Evolutionary conservation across 495 filamentous ascomycete genomes (phyloP), one percentile per base, ranked within the genome.

Genomic region (Talaromyces wortmannii): DNA sequence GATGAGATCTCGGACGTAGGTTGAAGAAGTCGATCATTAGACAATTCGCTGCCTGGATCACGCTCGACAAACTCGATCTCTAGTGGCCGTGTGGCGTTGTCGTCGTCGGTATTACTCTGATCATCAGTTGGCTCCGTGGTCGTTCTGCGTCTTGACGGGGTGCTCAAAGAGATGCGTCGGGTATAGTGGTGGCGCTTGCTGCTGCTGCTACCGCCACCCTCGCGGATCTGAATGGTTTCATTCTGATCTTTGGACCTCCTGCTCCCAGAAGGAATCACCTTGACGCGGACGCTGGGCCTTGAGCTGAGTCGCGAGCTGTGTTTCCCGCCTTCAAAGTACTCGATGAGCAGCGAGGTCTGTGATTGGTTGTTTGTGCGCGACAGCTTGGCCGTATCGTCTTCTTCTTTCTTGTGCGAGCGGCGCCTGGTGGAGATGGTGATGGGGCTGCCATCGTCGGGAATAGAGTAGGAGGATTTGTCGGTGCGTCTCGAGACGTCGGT

Each of bases 321-420:
- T 68, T 94, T 96, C 50, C 89, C 87, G 60, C 84, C 90, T 71
- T 96, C 92, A 65, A 97, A 99, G 69, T 97, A 97, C 71, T 99
- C 94, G 65, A 99, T 99, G 65, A 99, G 77, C 50, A 99, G 80
- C 49, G 90, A 95, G 43, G 94, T 96, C 68, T 95, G 91, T 48
- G 89, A 94, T 53, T 83, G 78, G 40, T 80, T 74, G 18, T 76
- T 66, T 53, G 78, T 70, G 55, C 62, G 71, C 59, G 78, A 73
- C 60, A 76, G 67, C 56, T 76, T 78, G 59, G 77, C 75, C 52
- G 74, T 72, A 48, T 70, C 67, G 51, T 79, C 80, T 62, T 78
- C 82, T 50, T 74, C 72, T 58, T 67, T 59, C 42, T 70, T 71
- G 46, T 74, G 64, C 56, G 77, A 83, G 58, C 84, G 83, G 58